Evolutionary conservation across 2,329 filamentous ascomycete genomes (phyloP), one percentile per base, ranked within the genome.

Genomic region (Cercospora brassicicola): DNA sequence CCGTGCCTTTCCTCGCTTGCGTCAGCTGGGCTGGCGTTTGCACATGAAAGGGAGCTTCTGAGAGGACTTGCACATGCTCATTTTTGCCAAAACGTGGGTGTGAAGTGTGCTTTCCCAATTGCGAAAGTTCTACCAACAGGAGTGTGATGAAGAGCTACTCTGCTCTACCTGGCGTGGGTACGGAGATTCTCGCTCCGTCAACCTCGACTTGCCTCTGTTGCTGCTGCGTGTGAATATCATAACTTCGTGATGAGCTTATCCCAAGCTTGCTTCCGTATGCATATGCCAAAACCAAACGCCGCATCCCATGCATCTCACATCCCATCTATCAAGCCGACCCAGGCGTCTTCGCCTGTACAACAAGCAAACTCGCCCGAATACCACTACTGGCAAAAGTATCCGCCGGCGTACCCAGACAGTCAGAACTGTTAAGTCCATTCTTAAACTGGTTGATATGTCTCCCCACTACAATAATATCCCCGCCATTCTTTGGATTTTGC

Each of bases 401-500:
- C 9, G 86, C 88, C 31, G 89, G 81, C n/a, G 82, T 79, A 9
- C 90, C 89, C 36, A 91, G 74, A 28, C 86, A 87, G 76, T 80
- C 84, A 6, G 61, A 63, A 42, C 53, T 36, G 42, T 59, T 53
- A 11, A n/a, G n/a, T 10, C 78, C 75, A 69, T 75, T 80, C 26
- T 80, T 76, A 59, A 72, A 72, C 69, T 85, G 82, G 51, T 68
- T 72, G 56, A 73, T 67, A 61, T 74, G 80, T 39, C 89, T 83
- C 0, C 90, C 91, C 11, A 92, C 80, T 1, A 94, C 83, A 15
- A 94, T 82, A 23, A 94, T 81, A 75, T 93, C 90, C 2, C 91
- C 91, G 0, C 88, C 88, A 72, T 91, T 92, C 75, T 83, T 85
- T 0, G 85, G 82, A 18, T 85, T 84, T 67, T 87, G 85, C 0